A percentile compares a stretch with the other conserved stretches of the same genome.
Conservation (phyloP, 257 asterid species). For the Paulownia fortunei region DNA sequence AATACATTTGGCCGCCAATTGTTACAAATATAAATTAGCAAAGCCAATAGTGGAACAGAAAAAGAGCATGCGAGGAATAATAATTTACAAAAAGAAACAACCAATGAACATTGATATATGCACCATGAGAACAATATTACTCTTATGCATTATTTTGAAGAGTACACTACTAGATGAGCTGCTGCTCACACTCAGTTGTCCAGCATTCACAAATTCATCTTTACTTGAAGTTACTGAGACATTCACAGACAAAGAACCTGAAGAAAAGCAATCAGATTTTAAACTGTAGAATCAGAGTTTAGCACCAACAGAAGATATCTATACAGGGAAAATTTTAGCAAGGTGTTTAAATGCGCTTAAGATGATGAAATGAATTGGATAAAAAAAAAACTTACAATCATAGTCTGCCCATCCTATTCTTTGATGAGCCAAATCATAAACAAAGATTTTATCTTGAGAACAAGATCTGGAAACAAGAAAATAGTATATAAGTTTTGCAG, state of each 20-base stretch:
- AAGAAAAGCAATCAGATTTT: neutral
- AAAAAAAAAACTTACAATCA: constrained; percentile 64
- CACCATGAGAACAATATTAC: constrained; percentile 30
- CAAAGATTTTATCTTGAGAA: constrained; percentile 80
- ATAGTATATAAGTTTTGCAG: constrained; percentile 3
- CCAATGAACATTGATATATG: constrained; percentile 37
- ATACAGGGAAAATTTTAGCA: neutral
- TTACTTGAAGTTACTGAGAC: constrained; percentile 79
- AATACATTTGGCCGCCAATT: constrained; percentile 43
- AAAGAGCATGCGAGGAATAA: neutral
- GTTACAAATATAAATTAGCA: constrained; percentile 35
- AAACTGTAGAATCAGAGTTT: neutral
- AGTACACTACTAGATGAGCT: constrained; percentile 43
- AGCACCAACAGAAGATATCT: neutral
- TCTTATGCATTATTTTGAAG: constrained; percentile 20
- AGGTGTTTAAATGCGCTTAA: neutral
- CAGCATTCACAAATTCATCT: constrained; percentile 74
- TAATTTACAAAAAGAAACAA: constrained; percentile 46
- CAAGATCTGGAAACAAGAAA: constrained; percentile 63
- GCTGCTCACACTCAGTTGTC: constrained; percentile 69
- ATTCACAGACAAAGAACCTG: constrained; percentile 87
- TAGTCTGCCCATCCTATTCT: constrained; percentile 89
- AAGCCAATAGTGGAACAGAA: constrained; percentile 12
- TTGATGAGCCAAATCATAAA: constrained; percentile 85
- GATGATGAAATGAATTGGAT: neutral